A percentile compares a stretch with the other conserved stretches of the same genome.
Evolutionary conservation across 116 monocot genomes (phyloP).

Genomic region (Cymodocea nodosa): DNA sequence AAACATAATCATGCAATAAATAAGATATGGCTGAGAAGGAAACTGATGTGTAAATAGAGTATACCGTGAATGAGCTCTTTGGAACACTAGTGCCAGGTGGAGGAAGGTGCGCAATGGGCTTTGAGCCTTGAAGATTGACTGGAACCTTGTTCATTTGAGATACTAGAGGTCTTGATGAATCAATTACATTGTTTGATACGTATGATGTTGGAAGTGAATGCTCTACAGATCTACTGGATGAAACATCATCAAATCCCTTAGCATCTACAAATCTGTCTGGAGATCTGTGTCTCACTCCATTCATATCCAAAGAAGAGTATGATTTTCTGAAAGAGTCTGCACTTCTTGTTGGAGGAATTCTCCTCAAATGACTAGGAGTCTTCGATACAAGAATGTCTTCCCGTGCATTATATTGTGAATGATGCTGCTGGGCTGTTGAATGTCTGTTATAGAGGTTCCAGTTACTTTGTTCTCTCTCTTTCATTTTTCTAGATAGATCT

Average conservation of each 20-base stretch:
- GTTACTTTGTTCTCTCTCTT: slow-evolving; percentile 13
- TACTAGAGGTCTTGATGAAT: slow-evolving; percentile 23
- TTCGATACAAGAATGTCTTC: slow-evolving; percentile 15
- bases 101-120: slow-evolving; percentile 25
- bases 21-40: too few relatives aligned
- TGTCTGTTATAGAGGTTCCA: slow-evolving; percentile 64
- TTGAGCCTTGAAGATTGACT: slow-evolving; percentile 28
- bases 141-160: slow-evolving; percentile 26
- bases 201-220: slow-evolving; percentile 18
- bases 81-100: slow-evolving; percentile 16
- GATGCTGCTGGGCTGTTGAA: slow-evolving; percentile 29
- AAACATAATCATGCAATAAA: too few relatives aligned
- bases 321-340: slow-evolving; percentile 40
- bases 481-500: slow-evolving; percentile 27
- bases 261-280: slow-evolving; percentile 47
- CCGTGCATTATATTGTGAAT: slow-evolving; percentile 16
- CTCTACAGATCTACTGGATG: slow-evolving; percentile 31
- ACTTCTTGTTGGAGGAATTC: slow-evolving; percentile 56
- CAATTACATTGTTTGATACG: slow-evolving; percentile 22
- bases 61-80: slow-evolving; percentile 22
- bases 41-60: too few relatives aligned
- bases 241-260: slow-evolving; percentile 20
- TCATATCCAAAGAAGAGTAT: slow-evolving; percentile 22
- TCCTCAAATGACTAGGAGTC: slow-evolving; percentile 16
- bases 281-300: slow-evolving; percentile 40